Base-by-base conservation (phyloP, 2,329 filamentous ascomycete genomes). In the Verticillium longisporum region DNA sequence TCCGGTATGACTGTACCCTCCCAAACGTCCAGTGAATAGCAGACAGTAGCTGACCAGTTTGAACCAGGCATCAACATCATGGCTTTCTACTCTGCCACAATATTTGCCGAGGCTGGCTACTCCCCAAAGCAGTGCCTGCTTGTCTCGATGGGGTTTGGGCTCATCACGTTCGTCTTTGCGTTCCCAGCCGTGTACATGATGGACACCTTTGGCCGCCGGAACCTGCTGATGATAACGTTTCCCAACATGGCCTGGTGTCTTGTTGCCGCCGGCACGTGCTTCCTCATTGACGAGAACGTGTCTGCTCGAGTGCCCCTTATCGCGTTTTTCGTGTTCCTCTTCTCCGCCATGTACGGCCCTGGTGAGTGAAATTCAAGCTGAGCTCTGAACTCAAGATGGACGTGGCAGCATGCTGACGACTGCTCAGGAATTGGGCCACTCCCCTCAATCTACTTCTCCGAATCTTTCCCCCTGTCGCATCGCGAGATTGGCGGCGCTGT, bases 151-250 rank as follows among this genome's bases (percentile, higher is more conserved):
- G 84, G 84, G 0, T 86, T 85, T 62, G 85, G 85, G 3, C 71
- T 86, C 0, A 76, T 85, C 60, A 64, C 57, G 67, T 88, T 88
- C 70, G 59, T 88, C 18, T 88, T 88, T 63, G 84, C 86, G n/a
- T 86, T 83, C 72, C 86, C 86, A 0, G 86, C 87, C 1, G 76
- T 88, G 62, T 87, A 81, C 77, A 88, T 86, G 2, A 88, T 89
- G 59, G 87, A 89, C 66, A 88, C 85, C 0, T 88, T 83, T 66
- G 87, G 86, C 9, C 83, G 87, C 26, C 81, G 87, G 26, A 77
- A 80, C 21, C 74, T 89, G 13, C 77, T 88, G 5, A 75, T 89
- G 3, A 84, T 87, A 67, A 89, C 87, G 4, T 88, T 89, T 68
- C 87, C 86, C 0, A 80, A 87, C 64, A 88, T 88, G 85, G 80